Evolutionary conservation across 352 stramenopile species (phyloP), one percentile per base, ranked within the genome.

Genomic region (Phytophthora constricta): DNA sequence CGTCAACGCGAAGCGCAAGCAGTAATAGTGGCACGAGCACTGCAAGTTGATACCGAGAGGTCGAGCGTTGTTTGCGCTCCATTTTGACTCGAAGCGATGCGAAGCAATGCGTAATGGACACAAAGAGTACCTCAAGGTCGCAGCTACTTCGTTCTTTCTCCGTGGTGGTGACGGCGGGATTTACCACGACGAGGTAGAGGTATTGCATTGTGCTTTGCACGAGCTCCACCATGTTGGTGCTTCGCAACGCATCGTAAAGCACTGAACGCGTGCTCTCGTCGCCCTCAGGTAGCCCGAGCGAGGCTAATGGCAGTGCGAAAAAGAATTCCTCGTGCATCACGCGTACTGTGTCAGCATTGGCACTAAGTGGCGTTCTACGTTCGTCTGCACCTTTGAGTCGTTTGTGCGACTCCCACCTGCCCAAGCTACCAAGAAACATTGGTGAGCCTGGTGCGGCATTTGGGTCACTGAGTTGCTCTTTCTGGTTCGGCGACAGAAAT

Each of bases 271-370:
- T 52, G 3, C 54, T 66, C 31, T 86, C 72, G 7, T 68, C 43
- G 14, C 74, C 46, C 5, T 62, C 67, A 0, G 74, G 65, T 9
- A 91, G 54, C 3, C 81, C 77, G 13, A 93, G 58, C 3, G 62
- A 70, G 1, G 53, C 50, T 23, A 91, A 74, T 0, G 83, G 86
- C 14, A 93, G 43, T 2, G 66, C 54, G 0, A 59, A 59, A 43
- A 76, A 81, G 47, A 92, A 91, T 1, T 78, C 62, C 8, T 67
- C 59, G 34, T 89, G 77, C 55, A 92, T 77, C 23, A 81, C 68
- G 31, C 49, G n/a, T 3, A 86, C 63, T 11, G 67, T 72, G 14
- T 85, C 69, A 17, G 14, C 4, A 25, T 70, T 77, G 19, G 70
- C 41, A 13, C 76, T 76, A 0, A 74, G 77, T 1, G 70, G 60